A percentile compares a stretch with the other conserved stretches of the same genome.
phyloP scores from a whole-genome alignment of 148 eudicot species.

The Amaranthus cruentus region DNA sequence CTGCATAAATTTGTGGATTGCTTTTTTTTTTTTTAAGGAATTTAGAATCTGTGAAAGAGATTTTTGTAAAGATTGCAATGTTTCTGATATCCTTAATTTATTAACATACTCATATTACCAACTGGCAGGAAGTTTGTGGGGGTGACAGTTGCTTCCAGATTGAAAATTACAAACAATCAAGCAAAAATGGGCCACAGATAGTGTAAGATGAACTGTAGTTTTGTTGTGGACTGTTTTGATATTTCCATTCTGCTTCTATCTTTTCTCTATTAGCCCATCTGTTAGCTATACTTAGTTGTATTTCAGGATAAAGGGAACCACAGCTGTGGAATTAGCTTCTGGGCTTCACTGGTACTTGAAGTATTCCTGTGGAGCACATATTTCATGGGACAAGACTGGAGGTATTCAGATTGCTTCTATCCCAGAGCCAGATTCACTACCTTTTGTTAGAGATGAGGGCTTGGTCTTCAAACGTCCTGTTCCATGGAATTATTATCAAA shows the following conservation, averaged over 20 bases:
- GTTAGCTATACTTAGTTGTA: background rate
- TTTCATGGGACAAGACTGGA: constrained; percentile 99
- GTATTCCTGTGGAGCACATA: constrained; percentile 76
- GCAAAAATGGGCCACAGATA: constrained; percentile 51
- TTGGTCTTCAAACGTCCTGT: constrained; percentile 68
- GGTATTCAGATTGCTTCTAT: constrained; percentile 68
- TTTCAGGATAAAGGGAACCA: constrained; percentile 69
- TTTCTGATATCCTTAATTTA: constrained; percentile 8
- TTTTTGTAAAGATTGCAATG: background rate
- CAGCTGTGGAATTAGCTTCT: constrained; percentile 79
- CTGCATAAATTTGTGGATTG: background rate
- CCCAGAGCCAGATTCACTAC: constrained; percentile 68
- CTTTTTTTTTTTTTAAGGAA: background rate
- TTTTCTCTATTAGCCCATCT: background rate
- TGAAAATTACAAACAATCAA: constrained; percentile 57
- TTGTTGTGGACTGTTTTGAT: background rate
- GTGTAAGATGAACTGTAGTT: constrained; percentile 44
- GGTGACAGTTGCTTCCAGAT: constrained; percentile 74
- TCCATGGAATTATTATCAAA: constrained; percentile 95
- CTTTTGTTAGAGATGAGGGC: constrained; percentile 49
- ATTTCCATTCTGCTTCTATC: background rate
- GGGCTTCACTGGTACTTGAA: constrained; percentile 95
- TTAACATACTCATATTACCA: constrained; percentile 11
- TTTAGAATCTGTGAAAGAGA: too few species aligned
- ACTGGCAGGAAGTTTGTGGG: constrained; percentile 60